Evolutionary conservation across 148 eudicot species (phyloP).

Genomic region (Pouteria glomerata): DNA sequence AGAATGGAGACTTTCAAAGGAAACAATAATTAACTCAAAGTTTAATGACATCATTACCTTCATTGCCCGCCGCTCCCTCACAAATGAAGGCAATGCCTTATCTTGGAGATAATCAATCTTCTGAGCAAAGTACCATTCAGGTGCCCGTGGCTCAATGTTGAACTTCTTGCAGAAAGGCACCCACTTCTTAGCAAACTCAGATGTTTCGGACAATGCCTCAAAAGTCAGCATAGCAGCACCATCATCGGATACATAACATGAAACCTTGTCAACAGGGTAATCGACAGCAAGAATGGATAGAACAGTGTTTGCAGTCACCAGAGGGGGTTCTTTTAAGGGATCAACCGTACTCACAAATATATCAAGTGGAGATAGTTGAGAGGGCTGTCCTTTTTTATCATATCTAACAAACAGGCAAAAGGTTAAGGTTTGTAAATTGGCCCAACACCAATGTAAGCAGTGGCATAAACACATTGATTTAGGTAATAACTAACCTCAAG

Average conservation of each 20-base stretch:
- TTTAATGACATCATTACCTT: conserved; percentile 12
- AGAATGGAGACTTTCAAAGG: neutral
- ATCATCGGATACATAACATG: conserved; percentile 30
- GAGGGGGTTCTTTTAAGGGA: conserved; percentile 28
- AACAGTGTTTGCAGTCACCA: conserved; percentile 30
- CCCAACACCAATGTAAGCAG: neutral
- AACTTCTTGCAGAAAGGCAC: conserved; percentile 32
- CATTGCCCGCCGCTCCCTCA: conserved; percentile 28
- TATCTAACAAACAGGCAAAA: conserved; percentile 14
- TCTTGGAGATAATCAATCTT: conserved; percentile 29
- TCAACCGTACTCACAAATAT: conserved; percentile 28
- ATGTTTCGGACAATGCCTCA: conserved; percentile 32
- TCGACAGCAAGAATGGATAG: conserved; percentile 30
- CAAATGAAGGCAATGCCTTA: conserved; percentile 23
- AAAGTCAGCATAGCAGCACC: conserved; percentile 35
- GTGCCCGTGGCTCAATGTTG: conserved; percentile 30
- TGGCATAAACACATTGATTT: neutral
- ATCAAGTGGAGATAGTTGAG: conserved; percentile 20
- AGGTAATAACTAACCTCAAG: conserved; percentile 20
- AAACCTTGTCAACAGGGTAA: conserved; percentile 27
- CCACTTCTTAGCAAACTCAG: conserved; percentile 27
- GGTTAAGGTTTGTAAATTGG: neutral
- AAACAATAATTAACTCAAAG: neutral
- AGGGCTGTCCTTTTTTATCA: conserved; percentile 27
- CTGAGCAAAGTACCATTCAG: conserved; percentile 28